A percentile compares a stretch with the other conserved stretches of the same genome.
phyloP scores from a whole-genome alignment of 495 filamentous ascomycete species.

The Penicillium goetzii region DNA sequence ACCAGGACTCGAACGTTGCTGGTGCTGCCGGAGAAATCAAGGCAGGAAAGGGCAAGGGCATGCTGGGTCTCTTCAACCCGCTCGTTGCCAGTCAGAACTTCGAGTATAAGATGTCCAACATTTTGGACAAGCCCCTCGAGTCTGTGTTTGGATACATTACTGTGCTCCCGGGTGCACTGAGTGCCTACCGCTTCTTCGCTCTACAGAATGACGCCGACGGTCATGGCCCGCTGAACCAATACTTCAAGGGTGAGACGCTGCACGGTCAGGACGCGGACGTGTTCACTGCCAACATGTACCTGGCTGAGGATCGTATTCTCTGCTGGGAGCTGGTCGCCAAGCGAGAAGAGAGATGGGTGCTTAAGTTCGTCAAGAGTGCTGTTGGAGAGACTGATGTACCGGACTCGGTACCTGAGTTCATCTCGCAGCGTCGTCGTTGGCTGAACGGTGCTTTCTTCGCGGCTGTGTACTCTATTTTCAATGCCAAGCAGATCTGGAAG shows the following conservation, averaged over 20 bases:
- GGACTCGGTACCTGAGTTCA: slow-evolving; percentile 76
- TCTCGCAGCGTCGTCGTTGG: slow-evolving; percentile 94
- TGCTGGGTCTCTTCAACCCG: slow-evolving; percentile 85
- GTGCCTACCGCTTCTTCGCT: slow-evolving; percentile 95
- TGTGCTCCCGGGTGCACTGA: slow-evolving; percentile 90
- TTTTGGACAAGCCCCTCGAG: slow-evolving; percentile 96
- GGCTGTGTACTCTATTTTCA: slow-evolving; percentile 94
- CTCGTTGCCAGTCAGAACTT: slow-evolving; percentile 98
- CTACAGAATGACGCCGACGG: slow-evolving; percentile 96
- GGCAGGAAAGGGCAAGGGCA: slow-evolving; percentile 86
- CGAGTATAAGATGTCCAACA: slow-evolving; percentile 99
- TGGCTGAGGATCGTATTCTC: slow-evolving; percentile 97
- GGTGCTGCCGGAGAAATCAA: slow-evolving; percentile 97
- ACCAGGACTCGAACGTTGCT: slow-evolving; percentile 93
- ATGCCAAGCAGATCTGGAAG: slow-evolving; percentile 89
- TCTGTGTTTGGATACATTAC: slow-evolving; percentile 98
- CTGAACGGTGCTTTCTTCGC: slow-evolving; percentile 99
- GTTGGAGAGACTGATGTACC: slow-evolving; percentile 98
- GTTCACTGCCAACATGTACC: slow-evolving; percentile 99
- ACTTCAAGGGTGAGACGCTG: slow-evolving; percentile 98
- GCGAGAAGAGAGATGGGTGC: slow-evolving; percentile 89
- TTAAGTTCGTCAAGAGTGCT: slow-evolving; percentile 96
- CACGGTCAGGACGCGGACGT: slow-evolving; percentile 97
- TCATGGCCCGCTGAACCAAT: slow-evolving; percentile 93
- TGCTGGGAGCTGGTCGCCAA: slow-evolving; percentile 99